Percentiles rank a stretch among this genome's conserved stretches.
These are phyloP conservation scores for Neocucurbitaria cava DNA, from an alignment of 2,329 filamentous ascomycete genomes.

Conservation along the genomic window DNA sequence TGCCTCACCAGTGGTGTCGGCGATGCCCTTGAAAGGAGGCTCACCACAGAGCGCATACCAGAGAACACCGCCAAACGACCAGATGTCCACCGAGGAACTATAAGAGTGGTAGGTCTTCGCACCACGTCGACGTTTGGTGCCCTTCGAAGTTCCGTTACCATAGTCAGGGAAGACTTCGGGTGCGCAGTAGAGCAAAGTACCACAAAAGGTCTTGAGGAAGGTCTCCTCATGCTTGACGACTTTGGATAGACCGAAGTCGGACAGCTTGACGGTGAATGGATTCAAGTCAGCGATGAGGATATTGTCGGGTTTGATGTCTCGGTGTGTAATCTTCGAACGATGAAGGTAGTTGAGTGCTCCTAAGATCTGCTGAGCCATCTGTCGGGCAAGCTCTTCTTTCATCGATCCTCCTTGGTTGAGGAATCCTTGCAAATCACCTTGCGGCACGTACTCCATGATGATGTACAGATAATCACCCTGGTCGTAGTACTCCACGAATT, in stretches of 20 bases:
- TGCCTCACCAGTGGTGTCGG: constrained; percentile 76
- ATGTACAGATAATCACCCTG: constrained; percentile 84
- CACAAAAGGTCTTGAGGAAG: constrained; percentile 94
- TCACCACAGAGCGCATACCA: constrained; percentile 82
- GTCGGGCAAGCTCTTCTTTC: constrained; percentile 71
- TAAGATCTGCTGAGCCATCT: constrained; percentile 77
- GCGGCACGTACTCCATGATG: constrained; percentile 91
- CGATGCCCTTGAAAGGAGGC: constrained; percentile 81
- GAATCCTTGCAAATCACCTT: constrained; percentile 81
- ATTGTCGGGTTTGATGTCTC: constrained; percentile 99
- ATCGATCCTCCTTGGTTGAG: constrained; percentile 69
- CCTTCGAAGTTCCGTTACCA: constrained; percentile 66
- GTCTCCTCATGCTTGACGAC: constrained; percentile 89
- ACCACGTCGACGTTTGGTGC: constrained; percentile 68
- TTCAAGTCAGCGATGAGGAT: constrained; percentile 79
- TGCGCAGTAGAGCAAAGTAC: constrained; percentile 93
- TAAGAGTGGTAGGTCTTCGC: constrained; percentile 68
- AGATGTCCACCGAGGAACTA: constrained; percentile 91
- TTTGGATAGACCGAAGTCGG: constrained; percentile 96
- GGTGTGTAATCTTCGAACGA: constrained; percentile 86
- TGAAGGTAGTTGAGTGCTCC: constrained; percentile 88
- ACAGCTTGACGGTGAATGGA: constrained; percentile 86
- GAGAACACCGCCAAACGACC: constrained; percentile 92
- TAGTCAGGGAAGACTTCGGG: constrained; percentile 94
- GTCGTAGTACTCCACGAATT: constrained; percentile 88